Conservation (phyloP, 805 yeast species). For the Candida qinlingensis region DNA sequence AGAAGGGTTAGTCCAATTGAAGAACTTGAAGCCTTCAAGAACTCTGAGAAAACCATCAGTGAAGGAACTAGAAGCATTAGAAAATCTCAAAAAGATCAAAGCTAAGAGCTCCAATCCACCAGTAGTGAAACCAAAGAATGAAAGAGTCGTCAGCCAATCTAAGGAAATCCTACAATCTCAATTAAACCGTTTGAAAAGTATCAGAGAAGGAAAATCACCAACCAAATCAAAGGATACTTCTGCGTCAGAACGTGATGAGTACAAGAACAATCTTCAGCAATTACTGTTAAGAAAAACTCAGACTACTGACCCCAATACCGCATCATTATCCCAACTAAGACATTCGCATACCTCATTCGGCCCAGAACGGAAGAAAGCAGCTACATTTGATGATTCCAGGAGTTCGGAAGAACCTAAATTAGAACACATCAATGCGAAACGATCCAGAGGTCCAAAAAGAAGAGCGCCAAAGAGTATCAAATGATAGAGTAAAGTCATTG, state of each 20-base stretch:
- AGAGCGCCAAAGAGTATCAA: conserved; percentile 25
- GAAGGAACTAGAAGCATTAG: conserved; percentile 20
- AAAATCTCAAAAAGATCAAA: conserved; percentile 16
- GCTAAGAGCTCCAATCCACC: conserved; percentile 3
- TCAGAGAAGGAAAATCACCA: neutral
- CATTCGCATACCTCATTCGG: neutral
- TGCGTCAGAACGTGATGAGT: neutral
- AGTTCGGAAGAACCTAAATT: conserved; percentile 8
- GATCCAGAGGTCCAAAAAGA: conserved; percentile 34
- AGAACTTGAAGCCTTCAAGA: conserved; percentile 18
- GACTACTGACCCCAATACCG: conserved; percentile 14
- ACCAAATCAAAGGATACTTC: neutral
- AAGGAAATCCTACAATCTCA: conserved; percentile 13
- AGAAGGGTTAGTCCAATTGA: conserved; percentile 9
- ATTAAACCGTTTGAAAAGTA: conserved; percentile 8
- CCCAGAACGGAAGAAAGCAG: conserved; percentile 12
- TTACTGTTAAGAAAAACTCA: conserved; percentile 13
- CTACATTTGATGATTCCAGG: conserved; percentile 18
- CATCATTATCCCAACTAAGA: neutral
- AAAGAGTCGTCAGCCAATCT: conserved; percentile 20
- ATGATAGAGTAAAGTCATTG: neutral
- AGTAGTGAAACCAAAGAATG: conserved; percentile 13
- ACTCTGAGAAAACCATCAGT: conserved; percentile 19
- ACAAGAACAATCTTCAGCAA: conserved; percentile 13
- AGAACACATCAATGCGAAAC: conserved; percentile 27